These are phyloP conservation scores for Brachypodium distachyon DNA, from an alignment of 202 grass and related monocot genomes.

Conservation along the genomic window DNA sequence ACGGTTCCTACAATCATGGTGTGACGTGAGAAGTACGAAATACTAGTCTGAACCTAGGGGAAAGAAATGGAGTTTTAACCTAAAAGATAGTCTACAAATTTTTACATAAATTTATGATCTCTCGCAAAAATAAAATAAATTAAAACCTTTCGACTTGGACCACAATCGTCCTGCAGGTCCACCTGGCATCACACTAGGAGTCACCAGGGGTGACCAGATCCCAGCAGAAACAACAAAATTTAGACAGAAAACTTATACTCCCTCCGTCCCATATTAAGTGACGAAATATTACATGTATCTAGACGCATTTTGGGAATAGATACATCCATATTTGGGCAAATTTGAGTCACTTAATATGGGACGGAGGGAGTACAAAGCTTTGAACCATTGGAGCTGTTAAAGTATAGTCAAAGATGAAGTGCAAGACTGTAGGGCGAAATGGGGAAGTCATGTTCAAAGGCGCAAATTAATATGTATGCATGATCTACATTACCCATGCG, in stretches of 20 bases:
- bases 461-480: neutral
- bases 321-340: no score
- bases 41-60: neutral
- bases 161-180: neutral
- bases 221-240: neutral
- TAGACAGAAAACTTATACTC: neutral
- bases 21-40: neutral
- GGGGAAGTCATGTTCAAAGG: neutral
- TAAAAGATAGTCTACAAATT: neutral
- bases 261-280: no score
- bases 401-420: neutral
- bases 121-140: no score
- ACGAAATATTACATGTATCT: no score
- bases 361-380: no score
- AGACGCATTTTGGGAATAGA: no score
- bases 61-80: neutral
- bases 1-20: neutral
- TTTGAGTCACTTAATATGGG: no score
- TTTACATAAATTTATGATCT: neutral
- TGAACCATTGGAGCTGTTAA: neutral
- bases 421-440: neutral
- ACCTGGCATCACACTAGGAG: neutral
- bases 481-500: neutral
- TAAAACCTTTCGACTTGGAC: neutral
- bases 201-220: neutral